Evolutionary conservation across 78 protist genomes (phyloP).

Genomic region (Creolimax fragrantissima): DNA sequence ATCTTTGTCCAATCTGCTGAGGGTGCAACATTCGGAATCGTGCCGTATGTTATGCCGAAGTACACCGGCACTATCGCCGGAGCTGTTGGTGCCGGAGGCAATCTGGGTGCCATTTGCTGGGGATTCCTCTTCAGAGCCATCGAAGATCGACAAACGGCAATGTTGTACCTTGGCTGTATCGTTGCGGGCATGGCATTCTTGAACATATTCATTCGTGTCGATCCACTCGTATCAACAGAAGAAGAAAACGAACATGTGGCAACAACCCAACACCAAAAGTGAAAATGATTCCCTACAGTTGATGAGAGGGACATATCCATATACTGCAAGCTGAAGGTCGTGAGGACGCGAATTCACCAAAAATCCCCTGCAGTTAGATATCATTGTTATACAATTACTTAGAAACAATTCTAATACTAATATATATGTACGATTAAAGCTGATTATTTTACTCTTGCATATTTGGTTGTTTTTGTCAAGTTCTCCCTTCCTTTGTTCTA

Average conservation of each 20-base stretch:
- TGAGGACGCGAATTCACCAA: background rate
- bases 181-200: background rate
- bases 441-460: too few species aligned
- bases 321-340: background rate
- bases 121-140: background rate
- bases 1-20: background rate
- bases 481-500: too few species aligned
- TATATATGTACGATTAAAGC: too few species aligned
- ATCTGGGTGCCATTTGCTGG: slow-evolving; percentile 6
- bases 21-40: background rate
- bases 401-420: background rate
- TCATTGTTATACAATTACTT: background rate
- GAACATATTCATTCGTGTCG: background rate
- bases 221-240: background rate
- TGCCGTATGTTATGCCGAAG: background rate
- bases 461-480: too few species aligned
- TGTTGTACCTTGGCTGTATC: background rate
- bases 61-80: background rate
- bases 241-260: background rate
- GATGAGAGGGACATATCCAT: background rate
- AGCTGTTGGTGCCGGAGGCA: slow-evolving; percentile 5
- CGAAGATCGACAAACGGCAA: background rate
- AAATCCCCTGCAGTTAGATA: background rate
- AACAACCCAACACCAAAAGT: background rate
- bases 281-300: too few species aligned